Evolutionary conservation across 306 rosid species (phyloP).

Genomic region (Gastrolobium villosum): DNA sequence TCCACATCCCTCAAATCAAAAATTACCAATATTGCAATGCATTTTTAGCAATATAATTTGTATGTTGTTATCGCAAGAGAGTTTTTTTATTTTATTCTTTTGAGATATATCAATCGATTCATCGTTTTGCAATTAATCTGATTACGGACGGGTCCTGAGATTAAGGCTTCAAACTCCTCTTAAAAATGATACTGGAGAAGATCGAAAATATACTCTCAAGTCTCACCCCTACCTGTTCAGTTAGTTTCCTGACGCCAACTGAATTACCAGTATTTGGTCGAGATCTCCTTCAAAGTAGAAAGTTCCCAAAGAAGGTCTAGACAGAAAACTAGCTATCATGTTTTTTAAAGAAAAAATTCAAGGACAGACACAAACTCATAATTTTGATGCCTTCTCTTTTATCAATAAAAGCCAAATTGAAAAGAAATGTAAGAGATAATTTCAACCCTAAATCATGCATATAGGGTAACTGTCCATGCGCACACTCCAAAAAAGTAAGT

Average conservation of each 20-base stretch:
- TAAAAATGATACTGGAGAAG: too few relatives aligned
- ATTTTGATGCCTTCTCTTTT: background rate
- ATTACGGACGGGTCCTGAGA: too few relatives aligned
- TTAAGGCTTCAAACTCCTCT: too few relatives aligned
- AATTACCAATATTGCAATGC: slow-evolving; percentile 5
- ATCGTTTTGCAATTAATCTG: too few relatives aligned
- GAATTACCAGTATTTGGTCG: too few relatives aligned
- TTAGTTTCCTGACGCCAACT: too few relatives aligned
- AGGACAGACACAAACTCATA: background rate
- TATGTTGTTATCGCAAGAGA: background rate
- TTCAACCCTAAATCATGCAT: too few relatives aligned
- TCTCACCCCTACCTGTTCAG: too few relatives aligned
- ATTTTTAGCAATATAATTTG: slow-evolving; percentile 16
- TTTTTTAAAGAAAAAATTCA: background rate
- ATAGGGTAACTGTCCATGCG: too few relatives aligned
- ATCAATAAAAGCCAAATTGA: background rate
- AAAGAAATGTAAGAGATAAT: background rate
- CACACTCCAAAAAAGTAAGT: too few relatives aligned
- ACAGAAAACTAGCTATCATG: background rate
- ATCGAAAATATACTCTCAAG: too few relatives aligned
- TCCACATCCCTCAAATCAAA: slow-evolving; percentile 41
- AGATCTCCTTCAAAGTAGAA: background rate
- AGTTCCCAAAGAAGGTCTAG: background rate
- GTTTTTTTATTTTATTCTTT: background rate
- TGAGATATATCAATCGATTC: too few relatives aligned